phyloP scores from a whole-genome alignment of 192 early-diverging fungal genomes.

The Gamsiella multidivaricata region DNA sequence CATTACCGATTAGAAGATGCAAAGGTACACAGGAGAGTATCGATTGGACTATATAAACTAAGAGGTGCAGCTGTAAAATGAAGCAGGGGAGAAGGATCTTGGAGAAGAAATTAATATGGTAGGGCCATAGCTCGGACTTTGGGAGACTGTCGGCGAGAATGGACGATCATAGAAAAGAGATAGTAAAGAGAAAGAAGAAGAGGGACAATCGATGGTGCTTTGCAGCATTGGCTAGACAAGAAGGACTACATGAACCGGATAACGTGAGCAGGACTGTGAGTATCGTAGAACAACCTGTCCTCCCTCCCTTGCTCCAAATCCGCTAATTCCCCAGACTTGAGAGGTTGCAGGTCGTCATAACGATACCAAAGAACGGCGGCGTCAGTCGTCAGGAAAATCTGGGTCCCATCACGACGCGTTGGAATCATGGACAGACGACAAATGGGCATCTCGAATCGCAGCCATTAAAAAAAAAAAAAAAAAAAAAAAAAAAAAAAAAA shows the following conservation, averaged over 20 bases:
- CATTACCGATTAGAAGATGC: not conserved
- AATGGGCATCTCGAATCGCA: slow-evolving; percentile 47
- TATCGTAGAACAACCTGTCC: slow-evolving; percentile 23
- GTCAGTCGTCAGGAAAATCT: slow-evolving; percentile 3
- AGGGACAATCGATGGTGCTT: not conserved
- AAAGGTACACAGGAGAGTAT: not conserved
- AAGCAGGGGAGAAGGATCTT: too few species aligned
- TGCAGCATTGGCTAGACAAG: too few species aligned
- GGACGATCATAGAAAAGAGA: too few species aligned
- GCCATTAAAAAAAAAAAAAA: not conserved
- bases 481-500: not conserved
- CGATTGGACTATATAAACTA: not conserved
- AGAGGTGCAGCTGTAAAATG: too few species aligned
- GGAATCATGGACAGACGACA: slow-evolving; percentile 22
- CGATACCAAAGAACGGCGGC: slow-evolving; percentile 34
- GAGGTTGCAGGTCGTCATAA: slow-evolving; percentile 41
- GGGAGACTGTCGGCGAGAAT: too few species aligned
- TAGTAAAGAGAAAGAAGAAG: not conserved
- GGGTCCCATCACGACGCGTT: slow-evolving; percentile 4
- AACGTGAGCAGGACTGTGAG: not conserved
- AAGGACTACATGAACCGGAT: too few species aligned
- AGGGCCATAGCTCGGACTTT: too few species aligned
- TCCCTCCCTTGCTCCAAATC: slow-evolving; percentile 15
- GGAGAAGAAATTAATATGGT: too few species aligned
- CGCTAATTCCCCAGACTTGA: slow-evolving; percentile 40